Base-by-base conservation (phyloP, 2,329 filamentous ascomycete genomes). In the Cryoendolithus antarcticus region DNA sequence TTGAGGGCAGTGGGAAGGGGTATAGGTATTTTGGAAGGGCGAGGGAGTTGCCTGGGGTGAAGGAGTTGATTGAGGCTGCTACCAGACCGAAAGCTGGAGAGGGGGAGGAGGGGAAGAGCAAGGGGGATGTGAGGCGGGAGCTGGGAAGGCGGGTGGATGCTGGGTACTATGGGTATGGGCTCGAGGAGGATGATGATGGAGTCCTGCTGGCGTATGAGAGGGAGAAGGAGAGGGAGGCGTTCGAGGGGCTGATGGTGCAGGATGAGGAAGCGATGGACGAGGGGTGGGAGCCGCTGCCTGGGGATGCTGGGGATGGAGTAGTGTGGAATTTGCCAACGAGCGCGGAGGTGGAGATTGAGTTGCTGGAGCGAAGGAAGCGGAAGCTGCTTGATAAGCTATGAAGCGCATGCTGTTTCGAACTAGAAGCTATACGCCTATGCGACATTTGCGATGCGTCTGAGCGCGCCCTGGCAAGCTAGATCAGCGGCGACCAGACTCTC, bases 1-100 rank as follows among this genome's bases (percentile, higher is more conserved):
- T 75, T 30, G 69, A 69, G 6, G 69, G 69, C 28, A 84, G 83
- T 29, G 86, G 85, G 33, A 93, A 88, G 56, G 89, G 89, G 2
- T 96, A 96, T 67, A 75, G 84, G 52, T 94, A 94, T 62, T 98
- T 94, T 65, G 91, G 91, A 0, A 71, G 91, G 3, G 91, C 91
- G 37, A 75, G 74, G 55, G 91, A 96, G 48, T 62, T 98, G 28
- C 91, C 91, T 0, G 91, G 91, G 37, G 91, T 98, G 4, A 95
- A 95, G 62, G 91, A 98, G 66, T 68, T 98, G 59, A 93, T 95
- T 56, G 88, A 94, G 53, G 81, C 82, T 1, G 82, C 84, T 1
- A 70, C 70, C 36, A 37, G 30, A 35, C 39, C 39, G 35, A 66
- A 69, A 47, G 71, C 69, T 45, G 59, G 59, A 43, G 67, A 71